Conservation (phyloP, 148 eudicot species). For the Heliamphora exappendiculata region DNA sequence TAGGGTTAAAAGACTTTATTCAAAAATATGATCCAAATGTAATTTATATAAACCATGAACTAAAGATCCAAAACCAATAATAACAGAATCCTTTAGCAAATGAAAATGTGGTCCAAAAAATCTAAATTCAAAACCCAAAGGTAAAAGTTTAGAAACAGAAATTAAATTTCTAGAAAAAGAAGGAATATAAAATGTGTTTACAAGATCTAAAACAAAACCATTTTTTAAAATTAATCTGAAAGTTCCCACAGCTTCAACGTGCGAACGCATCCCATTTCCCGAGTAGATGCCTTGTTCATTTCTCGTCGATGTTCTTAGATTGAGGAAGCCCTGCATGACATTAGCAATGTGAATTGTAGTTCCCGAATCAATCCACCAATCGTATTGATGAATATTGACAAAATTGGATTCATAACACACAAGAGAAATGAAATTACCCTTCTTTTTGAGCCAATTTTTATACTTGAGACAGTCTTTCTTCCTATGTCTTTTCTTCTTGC, state of each 20-base stretch:
- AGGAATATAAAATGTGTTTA: background rate
- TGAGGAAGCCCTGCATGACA: no score
- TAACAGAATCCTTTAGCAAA: background rate
- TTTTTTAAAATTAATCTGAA: background rate
- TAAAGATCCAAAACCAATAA: background rate
- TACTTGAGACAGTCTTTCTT: no score
- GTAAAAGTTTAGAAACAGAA: background rate
- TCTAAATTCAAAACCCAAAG: background rate
- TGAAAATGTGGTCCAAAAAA: background rate
- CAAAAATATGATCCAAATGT: background rate
- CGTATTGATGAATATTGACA: background rate
- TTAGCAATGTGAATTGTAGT: no score
- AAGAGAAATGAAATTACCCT: no score
- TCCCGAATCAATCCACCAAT: no score
- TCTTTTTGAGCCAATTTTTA: no score
- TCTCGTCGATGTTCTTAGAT: no score
- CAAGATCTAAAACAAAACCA: slow-evolving; percentile 7
- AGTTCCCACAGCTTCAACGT: slow-evolving; percentile 15
- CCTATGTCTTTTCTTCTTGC: no score
- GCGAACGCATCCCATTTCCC: slow-evolving; percentile 10
- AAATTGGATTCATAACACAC: background rate
- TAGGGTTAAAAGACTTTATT: no score
- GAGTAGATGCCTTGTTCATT: background rate
- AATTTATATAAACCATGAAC: background rate
- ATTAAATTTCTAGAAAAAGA: background rate